These are phyloP conservation scores for Trichoderma cornu-damae DNA, from an alignment of 2,329 filamentous ascomycete genomes.

Conservation along the genomic window DNA sequence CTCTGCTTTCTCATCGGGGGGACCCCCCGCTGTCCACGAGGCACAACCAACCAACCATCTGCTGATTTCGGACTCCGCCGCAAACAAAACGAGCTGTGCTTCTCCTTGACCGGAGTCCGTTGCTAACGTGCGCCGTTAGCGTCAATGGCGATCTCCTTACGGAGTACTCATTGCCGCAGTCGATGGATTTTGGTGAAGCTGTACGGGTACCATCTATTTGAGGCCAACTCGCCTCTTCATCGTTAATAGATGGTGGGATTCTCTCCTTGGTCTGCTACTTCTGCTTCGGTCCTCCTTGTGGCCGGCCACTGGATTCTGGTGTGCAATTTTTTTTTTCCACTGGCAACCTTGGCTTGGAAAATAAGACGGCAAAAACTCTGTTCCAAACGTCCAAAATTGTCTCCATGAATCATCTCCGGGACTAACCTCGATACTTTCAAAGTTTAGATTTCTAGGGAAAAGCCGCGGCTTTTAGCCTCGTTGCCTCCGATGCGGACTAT, in stretches of 20 bases:
- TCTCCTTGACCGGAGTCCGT: conserved; percentile 2
- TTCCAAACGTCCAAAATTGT: not conserved
- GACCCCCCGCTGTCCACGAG: not conserved
- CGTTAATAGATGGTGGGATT: not conserved
- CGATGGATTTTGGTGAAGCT: not conserved
- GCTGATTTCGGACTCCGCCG: conserved; percentile 13
- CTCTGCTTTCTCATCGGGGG: not conserved
- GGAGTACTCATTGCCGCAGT: not conserved
- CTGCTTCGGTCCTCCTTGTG: not conserved
- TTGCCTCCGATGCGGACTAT: not conserved
- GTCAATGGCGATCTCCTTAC: not conserved
- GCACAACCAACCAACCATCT: not conserved
- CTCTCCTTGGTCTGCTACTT: not conserved
- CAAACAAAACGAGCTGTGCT: not conserved
- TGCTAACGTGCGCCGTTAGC: conserved; percentile 9
- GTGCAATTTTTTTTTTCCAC: not conserved
- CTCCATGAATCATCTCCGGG: not conserved
- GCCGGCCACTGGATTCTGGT: not conserved
- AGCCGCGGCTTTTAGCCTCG: not conserved
- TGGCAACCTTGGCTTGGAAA: not conserved
- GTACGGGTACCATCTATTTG: not conserved
- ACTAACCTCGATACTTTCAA: not conserved
- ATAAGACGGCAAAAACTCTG: not conserved
- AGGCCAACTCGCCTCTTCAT: not conserved
- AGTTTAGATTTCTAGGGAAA: not conserved